phyloP scores from a whole-genome alignment of 495 filamentous ascomycete genomes.

The Baudoinia panamericana region DNA sequence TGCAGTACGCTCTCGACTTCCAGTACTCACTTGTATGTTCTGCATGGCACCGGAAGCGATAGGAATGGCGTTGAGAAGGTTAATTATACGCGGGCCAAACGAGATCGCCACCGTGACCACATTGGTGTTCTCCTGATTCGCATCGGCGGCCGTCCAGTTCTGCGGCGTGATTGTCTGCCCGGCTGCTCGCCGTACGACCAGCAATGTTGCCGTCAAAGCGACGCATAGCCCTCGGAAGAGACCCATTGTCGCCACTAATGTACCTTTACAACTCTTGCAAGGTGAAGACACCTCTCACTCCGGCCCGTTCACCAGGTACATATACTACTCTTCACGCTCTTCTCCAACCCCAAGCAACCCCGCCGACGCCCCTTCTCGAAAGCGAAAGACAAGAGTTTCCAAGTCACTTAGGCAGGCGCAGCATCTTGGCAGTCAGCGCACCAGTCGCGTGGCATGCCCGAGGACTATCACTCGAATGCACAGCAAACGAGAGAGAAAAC shows the following conservation, averaged over 20 bases:
- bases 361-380: not conserved
- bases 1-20: too few relatives aligned
- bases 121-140: not conserved
- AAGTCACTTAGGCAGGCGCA: not conserved
- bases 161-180: not conserved
- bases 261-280: not conserved
- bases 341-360: too few relatives aligned
- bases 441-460: too few relatives aligned
- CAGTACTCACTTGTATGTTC: not conserved
- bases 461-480: too few relatives aligned
- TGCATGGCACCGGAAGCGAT: not conserved
- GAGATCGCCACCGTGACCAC: slow-evolving; percentile 5
- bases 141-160: not conserved
- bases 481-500: too few relatives aligned
- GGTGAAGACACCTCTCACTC: not conserved
- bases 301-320: too few relatives aligned
- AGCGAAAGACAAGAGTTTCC: not conserved
- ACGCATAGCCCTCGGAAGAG: not conserved
- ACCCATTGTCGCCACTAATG: not conserved
- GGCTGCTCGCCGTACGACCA: not conserved
- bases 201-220: not conserved
- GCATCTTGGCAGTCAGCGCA: too few relatives aligned
- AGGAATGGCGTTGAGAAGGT: not conserved
- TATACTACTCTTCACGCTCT: too few relatives aligned
- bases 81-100: not conserved